Evolutionary conservation across 495 filamentous ascomycete species (phyloP).

Genomic region (Aspergillus steynii): DNA sequence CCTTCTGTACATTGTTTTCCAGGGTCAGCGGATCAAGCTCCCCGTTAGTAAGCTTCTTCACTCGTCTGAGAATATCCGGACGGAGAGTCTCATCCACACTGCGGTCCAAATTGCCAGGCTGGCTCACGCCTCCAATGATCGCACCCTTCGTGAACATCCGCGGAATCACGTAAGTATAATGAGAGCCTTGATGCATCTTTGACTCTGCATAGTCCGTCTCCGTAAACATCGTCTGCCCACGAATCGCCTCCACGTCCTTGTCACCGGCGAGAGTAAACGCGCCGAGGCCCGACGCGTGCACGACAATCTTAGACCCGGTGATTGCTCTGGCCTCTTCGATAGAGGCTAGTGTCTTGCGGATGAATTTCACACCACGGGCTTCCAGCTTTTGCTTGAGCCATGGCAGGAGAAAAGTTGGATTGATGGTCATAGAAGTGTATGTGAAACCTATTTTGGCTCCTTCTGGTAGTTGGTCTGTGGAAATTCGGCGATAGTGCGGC

Average conservation of each 20-base stretch:
- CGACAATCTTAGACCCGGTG: conserved; percentile 9
- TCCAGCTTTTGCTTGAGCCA: conserved; percentile 20
- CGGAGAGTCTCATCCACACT: conserved; percentile 13
- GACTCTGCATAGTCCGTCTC: conserved; percentile 16
- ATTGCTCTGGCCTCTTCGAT: conserved; percentile 17
- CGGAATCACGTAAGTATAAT: conserved; percentile 23
- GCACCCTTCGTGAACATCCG: conserved; percentile 18
- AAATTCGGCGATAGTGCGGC: conserved; percentile 15
- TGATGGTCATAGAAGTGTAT: conserved; percentile 20
- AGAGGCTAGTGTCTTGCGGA: conserved; percentile 7
- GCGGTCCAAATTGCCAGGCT: conserved; percentile 15
- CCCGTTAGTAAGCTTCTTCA: conserved; percentile 7
- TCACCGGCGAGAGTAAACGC: conserved; percentile 12
- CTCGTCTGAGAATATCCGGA: conserved; percentile 15
- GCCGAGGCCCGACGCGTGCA: conserved; percentile 15
- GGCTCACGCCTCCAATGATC: conserved; percentile 20
- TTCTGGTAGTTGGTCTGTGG: background rate
- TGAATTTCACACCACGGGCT: conserved; percentile 11
- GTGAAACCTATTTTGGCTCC: conserved; percentile 15
- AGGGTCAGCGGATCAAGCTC: conserved; percentile 4
- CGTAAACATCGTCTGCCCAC: conserved; percentile 24
- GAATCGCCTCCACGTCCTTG: conserved; percentile 14
- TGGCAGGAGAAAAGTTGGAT: conserved; percentile 14
- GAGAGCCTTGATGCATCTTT: conserved; percentile 18
- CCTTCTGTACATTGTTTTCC: conserved; percentile 3